These are phyloP conservation scores for Fomitiporia mediterranea DNA, from an alignment of 1,284 basidiomycete genomes.

Conservation along the genomic window DNA sequence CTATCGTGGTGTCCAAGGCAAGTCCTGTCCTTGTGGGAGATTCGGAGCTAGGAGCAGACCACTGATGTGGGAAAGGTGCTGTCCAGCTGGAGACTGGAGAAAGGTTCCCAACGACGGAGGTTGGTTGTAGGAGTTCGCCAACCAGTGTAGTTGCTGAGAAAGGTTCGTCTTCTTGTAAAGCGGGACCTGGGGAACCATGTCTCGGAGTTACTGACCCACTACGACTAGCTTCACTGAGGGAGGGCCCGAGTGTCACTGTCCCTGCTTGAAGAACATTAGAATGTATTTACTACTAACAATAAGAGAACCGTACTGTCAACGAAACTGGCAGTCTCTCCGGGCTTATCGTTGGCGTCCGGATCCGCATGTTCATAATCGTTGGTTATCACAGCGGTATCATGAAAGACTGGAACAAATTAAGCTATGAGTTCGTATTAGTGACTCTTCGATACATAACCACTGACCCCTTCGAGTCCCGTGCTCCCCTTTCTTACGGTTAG, in stretches of 20 bases:
- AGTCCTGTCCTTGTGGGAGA: not conserved
- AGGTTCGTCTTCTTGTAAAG: not conserved
- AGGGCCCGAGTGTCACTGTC: not conserved
- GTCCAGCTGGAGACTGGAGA: not conserved
- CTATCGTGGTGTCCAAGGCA: not conserved
- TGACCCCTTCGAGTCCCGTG: not conserved
- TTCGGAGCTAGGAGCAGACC: not conserved
- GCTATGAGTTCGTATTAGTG: not conserved
- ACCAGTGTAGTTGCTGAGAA: not conserved
- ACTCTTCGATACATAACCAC: not conserved
- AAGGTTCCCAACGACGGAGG: not conserved
- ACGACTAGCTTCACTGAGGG: too few species aligned
- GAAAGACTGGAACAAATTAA: not conserved
- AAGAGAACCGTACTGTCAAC: too few species aligned
- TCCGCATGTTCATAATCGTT: not conserved
- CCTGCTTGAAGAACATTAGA: too few species aligned
- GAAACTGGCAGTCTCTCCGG: not conserved
- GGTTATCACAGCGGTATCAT: conserved; percentile 8
- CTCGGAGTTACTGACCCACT: too few species aligned
- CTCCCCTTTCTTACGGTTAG: not conserved
- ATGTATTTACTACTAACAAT: too few species aligned
- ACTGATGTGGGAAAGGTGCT: not conserved
- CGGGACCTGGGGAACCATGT: too few species aligned
- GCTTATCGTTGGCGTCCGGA: not conserved
- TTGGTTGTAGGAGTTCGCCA: not conserved